These are phyloP conservation scores for Cladophialophora immunda DNA, from an alignment of 2,329 filamentous ascomycete genomes.

Conservation along the genomic window DNA sequence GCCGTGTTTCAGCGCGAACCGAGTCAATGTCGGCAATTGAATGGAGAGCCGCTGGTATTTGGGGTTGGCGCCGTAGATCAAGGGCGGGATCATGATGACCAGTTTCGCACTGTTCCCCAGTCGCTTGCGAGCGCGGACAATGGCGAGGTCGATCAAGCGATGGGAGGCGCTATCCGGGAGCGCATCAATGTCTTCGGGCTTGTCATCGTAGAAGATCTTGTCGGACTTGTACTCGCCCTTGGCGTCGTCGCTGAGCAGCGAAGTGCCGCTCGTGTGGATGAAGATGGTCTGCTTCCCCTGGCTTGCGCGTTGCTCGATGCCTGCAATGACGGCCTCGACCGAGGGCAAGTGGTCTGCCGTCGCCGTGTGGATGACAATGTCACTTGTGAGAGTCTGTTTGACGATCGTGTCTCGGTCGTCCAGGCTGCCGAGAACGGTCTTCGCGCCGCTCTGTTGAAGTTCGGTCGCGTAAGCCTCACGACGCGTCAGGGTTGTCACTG, in stretches of 20 bases:
- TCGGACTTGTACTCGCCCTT: constrained; percentile 47
- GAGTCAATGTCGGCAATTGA: constrained; percentile 57
- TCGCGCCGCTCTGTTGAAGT: constrained; percentile 47
- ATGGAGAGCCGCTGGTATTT: constrained; percentile 55
- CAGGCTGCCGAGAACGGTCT: constrained; percentile 53
- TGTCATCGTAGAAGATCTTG: constrained; percentile 55
- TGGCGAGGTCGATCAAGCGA: constrained; percentile 56
- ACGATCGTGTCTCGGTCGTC: constrained; percentile 53
- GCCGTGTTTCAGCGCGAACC: constrained; percentile 59
- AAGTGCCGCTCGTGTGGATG: constrained; percentile 60
- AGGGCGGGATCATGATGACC: constrained; percentile 58
- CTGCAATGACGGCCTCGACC: constrained; percentile 56
- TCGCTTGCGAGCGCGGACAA: constrained; percentile 49
- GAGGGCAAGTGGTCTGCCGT: constrained; percentile 59
- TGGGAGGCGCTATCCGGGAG: constrained; percentile 55
- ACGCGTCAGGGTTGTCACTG: constrained; percentile 49
- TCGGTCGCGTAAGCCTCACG: constrained; percentile 31
- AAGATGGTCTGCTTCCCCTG: constrained; percentile 53
- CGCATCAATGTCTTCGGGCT: constrained; percentile 52
- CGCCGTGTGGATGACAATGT: constrained; percentile 60
- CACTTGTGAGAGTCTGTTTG: constrained; percentile 48
- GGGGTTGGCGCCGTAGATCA: constrained; percentile 57
- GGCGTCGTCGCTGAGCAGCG: constrained; percentile 51
- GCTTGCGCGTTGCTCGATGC: constrained; percentile 51
- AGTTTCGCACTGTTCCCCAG: constrained; percentile 54